Base-by-base conservation (phyloP, 176 grass and related monocot species). In the Eremochloa ophiuroides region DNA sequence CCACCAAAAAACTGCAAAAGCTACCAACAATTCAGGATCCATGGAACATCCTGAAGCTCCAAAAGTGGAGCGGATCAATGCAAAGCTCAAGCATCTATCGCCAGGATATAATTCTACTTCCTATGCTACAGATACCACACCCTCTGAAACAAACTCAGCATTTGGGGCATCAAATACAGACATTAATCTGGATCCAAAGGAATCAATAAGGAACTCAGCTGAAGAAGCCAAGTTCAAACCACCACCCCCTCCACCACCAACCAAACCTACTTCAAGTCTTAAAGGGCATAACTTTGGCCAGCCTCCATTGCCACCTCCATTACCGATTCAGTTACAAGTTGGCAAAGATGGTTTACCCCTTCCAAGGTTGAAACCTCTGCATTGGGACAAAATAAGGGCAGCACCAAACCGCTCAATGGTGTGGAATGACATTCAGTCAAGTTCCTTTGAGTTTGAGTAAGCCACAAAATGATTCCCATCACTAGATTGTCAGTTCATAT, bases 301-400 rank as follows among this genome's bases (percentile, higher is more conserved):
- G 76, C 78, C 64, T 80, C 66, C 42, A 42, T 42, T 80, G 10
- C 80, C 83, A 74, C 85, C 86, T 40, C 82, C 90, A 61, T 85
- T 80, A 56, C 88, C 87, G 9, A 42, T 80, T 31, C 79, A 77
- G 66, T 75, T 78, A 78, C 83, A 85, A 6, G 73, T 81, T 4
- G 78, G 83, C 47, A 74, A 89, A 88, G 81, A 90, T 20, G 86
- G 81, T 7, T 70, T 72, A 67, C 83, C 92, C 58, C 88, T 94
- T 75, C 86, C 90, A 63, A 98, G 88, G 79, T 82, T 94, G 82
- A 98, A 94, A 80, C 92, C 92, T n/a, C 76, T 98, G 83, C 95
- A 98, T 6, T 98, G 95, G 95, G 88, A 98, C 78, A 98, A 94
- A 82, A 84, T 98, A 82, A 84, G 90, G 42, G 91, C 95, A 69